These are phyloP conservation scores for Cercospora janseana DNA, from an alignment of 2,329 filamentous ascomycete genomes.

Conservation along the genomic window DNA sequence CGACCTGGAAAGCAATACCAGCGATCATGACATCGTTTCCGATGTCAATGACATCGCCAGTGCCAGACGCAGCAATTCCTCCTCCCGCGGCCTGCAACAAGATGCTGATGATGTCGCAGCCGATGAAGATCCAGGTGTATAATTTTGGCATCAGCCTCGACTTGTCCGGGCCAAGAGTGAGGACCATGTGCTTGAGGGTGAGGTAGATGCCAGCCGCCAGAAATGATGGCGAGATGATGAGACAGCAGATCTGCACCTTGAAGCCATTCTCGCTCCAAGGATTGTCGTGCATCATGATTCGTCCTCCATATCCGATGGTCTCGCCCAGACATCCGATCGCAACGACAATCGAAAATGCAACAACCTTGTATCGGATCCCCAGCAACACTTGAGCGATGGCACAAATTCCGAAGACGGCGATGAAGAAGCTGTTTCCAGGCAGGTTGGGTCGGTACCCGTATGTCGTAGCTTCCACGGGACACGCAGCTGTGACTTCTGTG, in stretches of 20 bases:
- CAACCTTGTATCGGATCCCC: constrained; percentile 38
- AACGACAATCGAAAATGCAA: constrained; percentile 44
- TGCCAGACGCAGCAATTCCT: constrained; percentile 42
- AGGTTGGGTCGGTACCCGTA: constrained; percentile 44
- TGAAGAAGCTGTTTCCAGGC: constrained; percentile 42
- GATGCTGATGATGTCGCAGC: constrained; percentile 49
- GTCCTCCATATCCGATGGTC: constrained; percentile 45
- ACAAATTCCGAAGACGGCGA: constrained; percentile 39
- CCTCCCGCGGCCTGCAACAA: constrained; percentile 47
- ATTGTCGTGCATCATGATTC: constrained; percentile 45
- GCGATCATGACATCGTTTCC: constrained; percentile 49
- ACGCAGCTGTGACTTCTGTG: constrained; percentile 33
- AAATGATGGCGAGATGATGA: constrained; percentile 47
- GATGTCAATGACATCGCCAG: constrained; percentile 37
- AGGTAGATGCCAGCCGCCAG: constrained; percentile 50
- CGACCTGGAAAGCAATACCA: constrained; percentile 46
- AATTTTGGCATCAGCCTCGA: constrained; percentile 44
- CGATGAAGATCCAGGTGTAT: constrained; percentile 54
- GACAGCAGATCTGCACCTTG: constrained; percentile 45
- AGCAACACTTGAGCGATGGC: constrained; percentile 39
- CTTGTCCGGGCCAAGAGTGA: constrained; percentile 44
- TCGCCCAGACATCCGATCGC: constrained; percentile 45
- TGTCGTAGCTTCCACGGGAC: constrained; percentile 40
- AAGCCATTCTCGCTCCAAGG: constrained; percentile 44
- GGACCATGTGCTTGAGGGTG: constrained; percentile 48